Conservation (phyloP, 1,284 basidiomycete genomes). For the Lentinula novae-zelandiae region DNA sequence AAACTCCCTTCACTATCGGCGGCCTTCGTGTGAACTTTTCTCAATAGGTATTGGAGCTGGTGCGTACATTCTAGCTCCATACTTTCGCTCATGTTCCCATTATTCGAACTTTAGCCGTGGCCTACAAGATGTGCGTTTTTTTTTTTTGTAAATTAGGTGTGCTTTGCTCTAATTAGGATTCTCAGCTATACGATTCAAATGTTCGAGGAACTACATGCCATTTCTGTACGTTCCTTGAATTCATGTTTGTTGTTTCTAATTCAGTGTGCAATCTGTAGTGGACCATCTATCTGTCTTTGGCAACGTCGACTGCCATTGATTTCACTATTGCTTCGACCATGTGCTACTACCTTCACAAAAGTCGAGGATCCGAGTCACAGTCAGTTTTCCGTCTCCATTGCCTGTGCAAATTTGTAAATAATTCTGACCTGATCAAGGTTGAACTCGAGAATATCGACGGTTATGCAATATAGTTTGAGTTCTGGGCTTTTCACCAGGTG, state of each 20-base stretch:
- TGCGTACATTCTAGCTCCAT: constrained; percentile 11
- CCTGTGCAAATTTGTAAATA: not conserved
- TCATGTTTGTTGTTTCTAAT: not conserved
- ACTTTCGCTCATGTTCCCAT: not conserved
- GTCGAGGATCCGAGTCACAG: constrained; percentile 31
- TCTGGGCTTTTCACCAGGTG: constrained; percentile 41
- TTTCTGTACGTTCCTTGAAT: constrained; percentile 29
- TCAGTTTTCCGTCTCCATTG: constrained; percentile 13
- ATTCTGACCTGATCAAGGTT: constrained; percentile 1
- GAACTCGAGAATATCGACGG: constrained; percentile 16
- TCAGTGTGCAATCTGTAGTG: constrained; percentile 26
- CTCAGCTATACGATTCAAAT: constrained; percentile 27
- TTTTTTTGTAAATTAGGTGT: not conserved
- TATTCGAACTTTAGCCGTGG: constrained; percentile 18
- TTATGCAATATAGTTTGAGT: constrained; percentile 24
- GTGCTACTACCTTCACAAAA: constrained; percentile 45
- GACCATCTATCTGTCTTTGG: constrained; percentile 37
- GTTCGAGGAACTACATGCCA: constrained; percentile 28
- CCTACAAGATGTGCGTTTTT: constrained; percentile 26
- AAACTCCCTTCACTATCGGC: not conserved
- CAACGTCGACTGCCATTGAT: constrained; percentile 39
- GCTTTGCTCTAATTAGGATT: not conserved
- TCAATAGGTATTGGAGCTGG: constrained; percentile 25
- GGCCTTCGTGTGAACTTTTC: too few species aligned
- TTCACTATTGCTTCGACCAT: constrained; percentile 42